A percentile compares a stretch with the other conserved stretches of the same genome.
Conservation (phyloP, 441 rosid genomes). For the Mallotus repandus region DNA sequence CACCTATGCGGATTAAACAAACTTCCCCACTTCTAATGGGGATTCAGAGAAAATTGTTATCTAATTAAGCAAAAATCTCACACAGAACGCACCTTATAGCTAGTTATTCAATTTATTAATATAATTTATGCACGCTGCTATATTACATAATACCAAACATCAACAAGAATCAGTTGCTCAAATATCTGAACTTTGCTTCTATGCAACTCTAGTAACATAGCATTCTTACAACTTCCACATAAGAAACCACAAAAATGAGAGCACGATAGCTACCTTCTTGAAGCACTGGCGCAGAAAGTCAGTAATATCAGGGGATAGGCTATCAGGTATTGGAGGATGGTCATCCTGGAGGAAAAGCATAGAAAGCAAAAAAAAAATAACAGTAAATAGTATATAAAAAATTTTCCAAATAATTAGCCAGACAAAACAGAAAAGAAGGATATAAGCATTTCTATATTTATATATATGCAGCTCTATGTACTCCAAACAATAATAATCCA, state of each 20-base stretch:
- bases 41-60: no score
- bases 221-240: neutral
- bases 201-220: neutral
- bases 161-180: neutral
- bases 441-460: neutral
- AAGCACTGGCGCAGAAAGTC: slow-evolving; percentile 94
- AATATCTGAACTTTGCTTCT: neutral
- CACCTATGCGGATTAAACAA: neutral
- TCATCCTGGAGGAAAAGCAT: slow-evolving; percentile 60
- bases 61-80: neutral
- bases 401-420: neutral
- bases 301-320: slow-evolving; percentile 88
- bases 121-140: neutral
- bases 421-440: neutral
- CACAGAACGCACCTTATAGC: neutral
- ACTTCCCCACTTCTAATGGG: neutral
- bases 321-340: slow-evolving; percentile 97
- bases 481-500: no score
- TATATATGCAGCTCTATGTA: no score
- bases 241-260: neutral
- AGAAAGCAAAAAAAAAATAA: neutral
- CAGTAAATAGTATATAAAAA: no score
- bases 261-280: slow-evolving; percentile 64
- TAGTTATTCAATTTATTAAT: neutral
- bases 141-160: neutral